Evolutionary conservation across 306 rosid species (phyloP).

Genomic region (Neltuma alba): DNA sequence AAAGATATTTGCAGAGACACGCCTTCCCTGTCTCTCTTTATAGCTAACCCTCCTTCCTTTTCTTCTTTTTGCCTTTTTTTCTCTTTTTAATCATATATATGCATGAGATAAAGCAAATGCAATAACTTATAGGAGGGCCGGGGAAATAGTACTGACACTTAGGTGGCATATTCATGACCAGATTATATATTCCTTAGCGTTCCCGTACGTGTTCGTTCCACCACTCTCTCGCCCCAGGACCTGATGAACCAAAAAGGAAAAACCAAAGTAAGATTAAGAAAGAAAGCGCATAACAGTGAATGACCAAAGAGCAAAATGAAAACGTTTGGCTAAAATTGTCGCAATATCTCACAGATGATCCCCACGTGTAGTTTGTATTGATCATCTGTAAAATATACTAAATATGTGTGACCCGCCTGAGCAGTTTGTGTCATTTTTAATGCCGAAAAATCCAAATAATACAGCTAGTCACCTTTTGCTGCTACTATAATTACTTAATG

Average conservation of each 20-base stretch:
- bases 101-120: background rate
- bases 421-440: background rate
- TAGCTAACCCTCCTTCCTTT: background rate
- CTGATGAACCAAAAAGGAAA: background rate
- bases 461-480: background rate
- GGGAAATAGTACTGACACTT: background rate
- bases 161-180: background rate
- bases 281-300: background rate
- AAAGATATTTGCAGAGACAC: background rate
- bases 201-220: background rate
- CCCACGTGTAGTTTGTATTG: background rate
- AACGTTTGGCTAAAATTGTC: background rate
- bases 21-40: background rate
- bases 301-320: background rate
- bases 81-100: background rate
- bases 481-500: background rate
- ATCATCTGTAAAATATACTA: too few species aligned
- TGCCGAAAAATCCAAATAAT: background rate
- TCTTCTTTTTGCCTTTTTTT: background rate
- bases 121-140: background rate
- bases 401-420: too few species aligned
- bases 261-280: background rate
- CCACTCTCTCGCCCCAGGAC: background rate
- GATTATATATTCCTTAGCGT: background rate
- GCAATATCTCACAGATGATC: background rate